These are phyloP conservation scores for Quercus wislizeni DNA, from an alignment of 306 rosid genomes.

Conservation along the genomic window DNA sequence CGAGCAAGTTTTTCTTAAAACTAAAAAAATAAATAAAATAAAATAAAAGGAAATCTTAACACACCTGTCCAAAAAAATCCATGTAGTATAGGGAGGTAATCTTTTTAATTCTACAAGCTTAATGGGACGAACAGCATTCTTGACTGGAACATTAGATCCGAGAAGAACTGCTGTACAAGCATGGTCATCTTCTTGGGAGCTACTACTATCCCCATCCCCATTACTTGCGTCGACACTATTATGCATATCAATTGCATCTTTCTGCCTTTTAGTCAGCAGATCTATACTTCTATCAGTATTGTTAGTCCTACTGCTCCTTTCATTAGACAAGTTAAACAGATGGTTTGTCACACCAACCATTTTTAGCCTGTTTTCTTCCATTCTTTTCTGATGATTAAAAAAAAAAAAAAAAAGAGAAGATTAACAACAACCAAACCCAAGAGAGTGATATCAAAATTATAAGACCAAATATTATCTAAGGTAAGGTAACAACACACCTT, in stretches of 20 bases:
- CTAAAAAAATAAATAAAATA: not conserved
- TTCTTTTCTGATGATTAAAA: conserved; percentile 57
- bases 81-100: conserved; percentile 95
- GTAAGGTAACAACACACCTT: conserved; percentile 46
- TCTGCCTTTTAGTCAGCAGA: conserved; percentile 74
- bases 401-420: not conserved
- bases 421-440: not conserved
- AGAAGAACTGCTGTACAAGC: conserved; percentile 92
- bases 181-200: conserved; percentile 66
- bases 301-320: conserved; percentile 31
- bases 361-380: conserved; percentile 79
- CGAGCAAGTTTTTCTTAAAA: not conserved
- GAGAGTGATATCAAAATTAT: conserved; percentile 10
- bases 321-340: conserved; percentile 50
- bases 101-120: conserved; percentile 78
- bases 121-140: conserved; percentile 91
- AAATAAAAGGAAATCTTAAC: conserved; percentile 24
- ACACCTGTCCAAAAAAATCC: conserved; percentile 98
- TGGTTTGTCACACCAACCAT: conserved; percentile 58
- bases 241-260: conserved; percentile 84
- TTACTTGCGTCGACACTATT: conserved; percentile 61
- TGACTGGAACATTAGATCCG: conserved; percentile 85
- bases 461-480: conserved; percentile 5
- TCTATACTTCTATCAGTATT: conserved; percentile 47
- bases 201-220: conserved; percentile 54